Evolutionary conservation across 768 basidiomycete genomes (phyloP).

Genomic region (Termitomyces sp.): DNA sequence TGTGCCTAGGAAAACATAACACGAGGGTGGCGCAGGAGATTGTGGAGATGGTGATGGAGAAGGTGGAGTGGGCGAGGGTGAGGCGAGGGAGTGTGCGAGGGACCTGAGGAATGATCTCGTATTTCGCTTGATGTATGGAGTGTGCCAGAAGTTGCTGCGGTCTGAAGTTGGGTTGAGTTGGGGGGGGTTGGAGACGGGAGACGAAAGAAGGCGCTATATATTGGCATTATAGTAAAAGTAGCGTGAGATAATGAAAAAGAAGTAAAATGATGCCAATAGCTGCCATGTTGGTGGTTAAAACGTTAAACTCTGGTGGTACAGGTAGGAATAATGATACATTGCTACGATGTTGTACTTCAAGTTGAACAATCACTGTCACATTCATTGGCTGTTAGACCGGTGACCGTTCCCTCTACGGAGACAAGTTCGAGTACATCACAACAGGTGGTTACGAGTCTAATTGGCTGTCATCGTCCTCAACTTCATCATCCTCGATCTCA

Average conservation of each 20-base stretch:
- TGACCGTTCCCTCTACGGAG: too few species aligned
- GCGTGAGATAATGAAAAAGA: too few species aligned
- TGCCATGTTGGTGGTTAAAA: too few species aligned
- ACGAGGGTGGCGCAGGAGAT: constrained; percentile 43
- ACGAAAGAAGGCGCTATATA: not conserved
- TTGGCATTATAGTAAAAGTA: not conserved
- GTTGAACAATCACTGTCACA: not conserved
- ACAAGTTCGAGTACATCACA: too few species aligned
- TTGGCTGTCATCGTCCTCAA: too few species aligned
- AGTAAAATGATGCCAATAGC: too few species aligned
- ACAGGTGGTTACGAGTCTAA: too few species aligned
- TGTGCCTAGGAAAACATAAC: constrained; percentile 42
- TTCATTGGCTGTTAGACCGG: too few species aligned
- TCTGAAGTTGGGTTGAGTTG: not conserved
- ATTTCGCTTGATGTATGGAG: constrained; percentile 51
- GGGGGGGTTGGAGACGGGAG: too few species aligned
- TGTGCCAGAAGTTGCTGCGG: constrained; percentile 16
- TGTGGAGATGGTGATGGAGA: constrained; percentile 37
- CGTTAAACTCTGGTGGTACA: not conserved
- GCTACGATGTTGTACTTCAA: not conserved
- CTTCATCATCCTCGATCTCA: not conserved
- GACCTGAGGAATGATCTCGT: constrained; percentile 41
- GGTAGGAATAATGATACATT: not conserved
- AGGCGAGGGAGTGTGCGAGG: constrained; percentile 33
- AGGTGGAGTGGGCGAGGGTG: constrained; percentile 36